Percentiles rank a stretch among this genome's conserved stretches.
Evolutionary conservation across 495 filamentous ascomycete genomes (phyloP).

Genomic region (Trichoderma asperelloides): DNA sequence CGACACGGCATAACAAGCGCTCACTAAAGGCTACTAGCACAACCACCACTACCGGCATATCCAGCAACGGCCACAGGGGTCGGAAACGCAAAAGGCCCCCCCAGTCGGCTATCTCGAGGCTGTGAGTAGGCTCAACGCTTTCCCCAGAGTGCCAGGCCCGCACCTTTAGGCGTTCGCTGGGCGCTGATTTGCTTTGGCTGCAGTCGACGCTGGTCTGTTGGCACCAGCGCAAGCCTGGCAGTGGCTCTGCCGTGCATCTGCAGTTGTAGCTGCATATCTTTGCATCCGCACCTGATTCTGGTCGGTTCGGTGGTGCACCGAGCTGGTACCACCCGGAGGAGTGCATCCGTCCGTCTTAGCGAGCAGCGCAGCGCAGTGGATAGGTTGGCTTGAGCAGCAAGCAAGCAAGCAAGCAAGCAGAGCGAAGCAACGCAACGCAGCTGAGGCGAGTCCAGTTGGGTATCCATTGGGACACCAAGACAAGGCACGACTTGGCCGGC

Average conservation of each 20-base stretch:
- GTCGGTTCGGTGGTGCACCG: too few species aligned
- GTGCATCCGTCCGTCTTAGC: too few species aligned
- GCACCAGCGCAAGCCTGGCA: slow-evolving; percentile 3
- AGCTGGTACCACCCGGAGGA: too few species aligned
- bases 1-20: too few species aligned
- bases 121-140: neutral
- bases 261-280: neutral
- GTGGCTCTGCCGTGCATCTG: neutral
- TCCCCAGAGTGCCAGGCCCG: neutral
- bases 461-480: too few species aligned
- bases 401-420: too few species aligned
- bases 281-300: neutral
- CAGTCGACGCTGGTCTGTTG: neutral
- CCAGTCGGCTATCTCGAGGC: neutral
- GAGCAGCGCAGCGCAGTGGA: neutral
- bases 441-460: too few species aligned
- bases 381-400: neutral
- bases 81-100: neutral
- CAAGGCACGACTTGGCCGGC: too few species aligned
- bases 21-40: too few species aligned
- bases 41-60: neutral
- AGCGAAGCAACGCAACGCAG: too few species aligned
- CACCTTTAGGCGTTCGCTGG: neutral
- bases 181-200: neutral
- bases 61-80: neutral